Base-by-base conservation (phyloP, 257 asterid genomes). In the Scutellaria minor region DNA sequence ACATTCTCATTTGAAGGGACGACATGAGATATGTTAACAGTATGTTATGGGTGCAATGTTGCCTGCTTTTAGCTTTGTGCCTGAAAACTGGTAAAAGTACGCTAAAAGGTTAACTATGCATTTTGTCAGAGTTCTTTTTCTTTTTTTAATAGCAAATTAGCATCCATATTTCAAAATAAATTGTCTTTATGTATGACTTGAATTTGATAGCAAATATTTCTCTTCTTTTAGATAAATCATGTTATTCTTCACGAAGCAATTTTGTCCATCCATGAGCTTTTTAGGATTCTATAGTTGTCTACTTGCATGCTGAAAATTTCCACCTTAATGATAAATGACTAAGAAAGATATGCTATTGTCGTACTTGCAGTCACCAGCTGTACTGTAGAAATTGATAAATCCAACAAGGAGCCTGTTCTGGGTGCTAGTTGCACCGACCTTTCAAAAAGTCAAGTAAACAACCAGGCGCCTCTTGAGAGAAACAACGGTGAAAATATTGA, bases 281-380 rank as follows among this genome's bases (percentile, higher is more conserved):
- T 59, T 13, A 59, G 20, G 69, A 53, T 60, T 57, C 31, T 47
- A 39, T 45, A 55, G 40, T 72, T 14, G 22, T 51, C 41, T 58
- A 61, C 59, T 37, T 59, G 70, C 52, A 47, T 62, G 40, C 69
- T 56, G 62, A 6, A 3, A 14, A 39, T 66, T 27, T 70, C 13
- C 22, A 15, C 47, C 2, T 48, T 59, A 42, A 40, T 74, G 12
- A 9, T 70, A 45, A 41, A 18, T 70, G 6, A 73, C 41, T 71
- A 40, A 53, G 31, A 41, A 18, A 9, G 39, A 68, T 75, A 47
- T 68, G 44, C 70, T 51, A 11, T 65, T 68, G 72, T 37, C 50
- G 15, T 77, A 58, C 68, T 77, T 81, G 89, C 87, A 87, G 96
- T 77, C 64, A 73, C 74, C 37, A 73, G 78, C 66, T 56, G 78